These are phyloP conservation scores for Plasmodium coatneyi DNA, from an alignment of 169 alveolate species.

Conservation along the genomic window DNA sequence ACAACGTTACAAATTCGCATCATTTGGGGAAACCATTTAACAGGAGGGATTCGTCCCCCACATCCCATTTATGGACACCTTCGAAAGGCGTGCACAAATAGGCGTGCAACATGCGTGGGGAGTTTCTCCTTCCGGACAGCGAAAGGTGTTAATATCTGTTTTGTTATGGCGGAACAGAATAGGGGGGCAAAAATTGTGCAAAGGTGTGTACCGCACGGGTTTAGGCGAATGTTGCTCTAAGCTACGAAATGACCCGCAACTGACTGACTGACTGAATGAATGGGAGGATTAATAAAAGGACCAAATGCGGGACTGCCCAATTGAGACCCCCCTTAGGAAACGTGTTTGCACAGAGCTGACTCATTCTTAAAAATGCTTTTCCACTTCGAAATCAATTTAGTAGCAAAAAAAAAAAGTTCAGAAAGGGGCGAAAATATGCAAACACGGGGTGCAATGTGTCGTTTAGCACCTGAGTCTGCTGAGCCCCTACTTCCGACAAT, in stretches of 20 bases:
- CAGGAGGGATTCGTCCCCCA: background rate
- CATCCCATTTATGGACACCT: background rate
- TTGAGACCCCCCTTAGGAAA: background rate
- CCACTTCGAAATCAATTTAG: background rate
- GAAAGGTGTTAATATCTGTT: background rate
- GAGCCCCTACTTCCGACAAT: too few relatives aligned
- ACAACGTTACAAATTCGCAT: background rate
- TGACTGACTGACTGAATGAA: background rate
- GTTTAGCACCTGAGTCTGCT: too few relatives aligned
- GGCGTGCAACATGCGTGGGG: background rate
- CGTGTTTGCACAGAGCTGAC: background rate
- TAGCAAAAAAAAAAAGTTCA: background rate
- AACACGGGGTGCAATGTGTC: background rate
- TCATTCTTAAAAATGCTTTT: background rate
- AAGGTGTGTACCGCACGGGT: background rate
- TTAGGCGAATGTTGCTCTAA: background rate
- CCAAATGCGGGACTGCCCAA: background rate
- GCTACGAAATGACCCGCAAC: background rate
- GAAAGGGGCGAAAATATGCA: background rate
- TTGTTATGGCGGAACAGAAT: background rate
- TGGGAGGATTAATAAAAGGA: background rate
- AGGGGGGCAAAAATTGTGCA: background rate
- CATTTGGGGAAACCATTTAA: background rate
- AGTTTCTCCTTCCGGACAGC: background rate
- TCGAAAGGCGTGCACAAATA: background rate